Evolutionary conservation across 108 stramenopile species (phyloP).

Genomic region (Nitzschia putrida): DNA sequence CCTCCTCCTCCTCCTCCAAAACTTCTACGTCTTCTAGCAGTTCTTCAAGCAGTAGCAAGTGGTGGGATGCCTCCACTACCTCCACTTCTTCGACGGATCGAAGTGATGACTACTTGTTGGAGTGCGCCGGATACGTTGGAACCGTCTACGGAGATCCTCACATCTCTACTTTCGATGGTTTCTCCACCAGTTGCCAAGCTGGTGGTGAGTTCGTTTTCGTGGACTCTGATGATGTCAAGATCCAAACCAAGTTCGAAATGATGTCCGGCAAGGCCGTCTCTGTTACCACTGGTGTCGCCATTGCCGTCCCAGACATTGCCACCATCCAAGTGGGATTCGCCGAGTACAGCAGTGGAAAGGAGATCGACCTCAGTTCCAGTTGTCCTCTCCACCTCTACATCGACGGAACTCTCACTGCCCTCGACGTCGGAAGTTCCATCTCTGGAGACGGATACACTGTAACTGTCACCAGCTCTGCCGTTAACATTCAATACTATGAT

Average conservation of each 20-base stretch:
- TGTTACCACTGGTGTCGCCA: neutral
- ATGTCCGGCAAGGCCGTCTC: neutral
- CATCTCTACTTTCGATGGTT: neutral
- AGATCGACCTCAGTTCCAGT: neutral
- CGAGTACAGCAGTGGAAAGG: neutral
- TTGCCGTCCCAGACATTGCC: neutral
- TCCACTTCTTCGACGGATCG: neutral
- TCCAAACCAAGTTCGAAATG: neutral
- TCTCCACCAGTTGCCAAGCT: neutral
- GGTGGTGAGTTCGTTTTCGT: neutral
- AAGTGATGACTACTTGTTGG: neutral
- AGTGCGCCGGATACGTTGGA: neutral
- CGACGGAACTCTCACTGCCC: neutral
- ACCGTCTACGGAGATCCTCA: neutral
- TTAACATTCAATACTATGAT: neutral
- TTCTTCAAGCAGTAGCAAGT: neutral
- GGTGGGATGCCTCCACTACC: too few relatives aligned
- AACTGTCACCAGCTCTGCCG: neutral
- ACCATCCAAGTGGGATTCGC: slow-evolving; percentile 2
- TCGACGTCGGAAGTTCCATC: neutral
- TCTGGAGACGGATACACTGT: neutral
- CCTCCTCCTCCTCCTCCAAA: neutral
- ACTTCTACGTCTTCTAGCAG: neutral
- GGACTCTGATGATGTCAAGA: neutral
- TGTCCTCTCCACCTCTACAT: neutral